A percentile compares a stretch with the other conserved stretches of the same genome.
Conservation (phyloP, 2,329 filamentous ascomycete genomes). For the Cadophora luteo-olivacea region DNA sequence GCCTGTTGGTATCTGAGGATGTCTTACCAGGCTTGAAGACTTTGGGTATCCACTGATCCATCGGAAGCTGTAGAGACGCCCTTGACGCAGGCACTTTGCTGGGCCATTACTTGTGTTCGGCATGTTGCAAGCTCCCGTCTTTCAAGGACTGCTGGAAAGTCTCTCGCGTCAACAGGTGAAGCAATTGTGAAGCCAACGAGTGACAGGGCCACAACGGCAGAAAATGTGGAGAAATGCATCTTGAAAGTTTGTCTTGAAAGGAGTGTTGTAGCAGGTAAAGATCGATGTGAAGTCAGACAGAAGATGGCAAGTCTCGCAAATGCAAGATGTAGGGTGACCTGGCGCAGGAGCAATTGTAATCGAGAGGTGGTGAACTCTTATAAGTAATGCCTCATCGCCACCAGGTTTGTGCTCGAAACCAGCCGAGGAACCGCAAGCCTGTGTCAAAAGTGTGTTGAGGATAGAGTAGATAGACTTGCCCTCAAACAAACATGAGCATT, state of each 20-base stretch:
- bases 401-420: background rate
- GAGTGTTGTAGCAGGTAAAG: constrained; percentile 12
- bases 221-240: constrained; percentile 18
- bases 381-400: background rate
- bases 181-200: background rate
- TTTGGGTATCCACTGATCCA: background rate
- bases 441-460: background rate
- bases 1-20: background rate
- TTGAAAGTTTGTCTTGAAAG: constrained; percentile 6
- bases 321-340: background rate
- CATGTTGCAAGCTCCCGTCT: background rate
- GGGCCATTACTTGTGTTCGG: background rate
- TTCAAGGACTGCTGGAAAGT: background rate
- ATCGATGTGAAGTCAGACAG: background rate
- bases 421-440: background rate
- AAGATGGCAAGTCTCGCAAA: background rate
- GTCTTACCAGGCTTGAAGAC: background rate
- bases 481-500: constrained; percentile 8
- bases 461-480: constrained; percentile 1
- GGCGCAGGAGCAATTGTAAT: background rate
- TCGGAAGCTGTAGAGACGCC: background rate
- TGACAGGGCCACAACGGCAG: background rate
- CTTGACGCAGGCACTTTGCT: constrained; percentile 9
- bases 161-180: constrained; percentile 7
- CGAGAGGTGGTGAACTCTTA: background rate